These are phyloP conservation scores for Arxiozyma slooffiae DNA, from an alignment of 1,139 yeast species.

Conservation along the genomic window DNA sequence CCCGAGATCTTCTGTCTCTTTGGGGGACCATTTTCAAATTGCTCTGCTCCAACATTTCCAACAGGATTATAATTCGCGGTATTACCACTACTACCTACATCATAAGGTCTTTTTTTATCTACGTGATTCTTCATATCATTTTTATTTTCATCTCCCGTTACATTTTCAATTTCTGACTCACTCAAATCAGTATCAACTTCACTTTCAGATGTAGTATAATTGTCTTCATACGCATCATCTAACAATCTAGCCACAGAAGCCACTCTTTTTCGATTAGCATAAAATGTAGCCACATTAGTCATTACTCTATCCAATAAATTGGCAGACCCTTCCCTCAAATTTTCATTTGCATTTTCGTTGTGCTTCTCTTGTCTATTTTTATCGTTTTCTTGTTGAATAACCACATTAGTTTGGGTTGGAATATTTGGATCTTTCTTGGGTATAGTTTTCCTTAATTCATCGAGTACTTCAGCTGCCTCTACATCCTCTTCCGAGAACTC, in stretches of 20 bases:
- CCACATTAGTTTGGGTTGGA: neutral
- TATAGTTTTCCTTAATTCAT: conserved; percentile 18
- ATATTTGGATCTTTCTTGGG: neutral
- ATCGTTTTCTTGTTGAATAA: neutral
- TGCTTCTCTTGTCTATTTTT: too few relatives aligned
- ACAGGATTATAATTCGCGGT: conserved; percentile 9
- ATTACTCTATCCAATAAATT: conserved; percentile 14
- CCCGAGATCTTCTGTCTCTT: conserved; percentile 26
- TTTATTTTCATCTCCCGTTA: too few relatives aligned
- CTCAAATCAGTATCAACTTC: conserved; percentile 7
- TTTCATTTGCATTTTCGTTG: neutral
- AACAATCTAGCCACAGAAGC: conserved; percentile 13
- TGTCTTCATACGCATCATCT: conserved; percentile 16
- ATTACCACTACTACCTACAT: neutral
- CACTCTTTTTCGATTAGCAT: conserved; percentile 23
- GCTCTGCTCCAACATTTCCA: neutral
- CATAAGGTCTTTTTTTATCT: neutral
- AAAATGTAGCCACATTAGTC: conserved; percentile 24
- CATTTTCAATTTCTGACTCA: conserved; percentile 1
- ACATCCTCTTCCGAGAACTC: conserved; percentile 21
- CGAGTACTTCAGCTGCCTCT: conserved; percentile 26
- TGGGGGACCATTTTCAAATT: conserved; percentile 2
- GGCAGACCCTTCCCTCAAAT: conserved; percentile 3
- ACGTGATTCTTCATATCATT: neutral
- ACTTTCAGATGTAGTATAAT: conserved; percentile 10